A percentile compares a stretch with the other conserved stretches of the same genome.
Evolutionary conservation across 768 basidiomycete genomes (phyloP).

Genomic region (Tricholoma hemisulphureum): DNA sequence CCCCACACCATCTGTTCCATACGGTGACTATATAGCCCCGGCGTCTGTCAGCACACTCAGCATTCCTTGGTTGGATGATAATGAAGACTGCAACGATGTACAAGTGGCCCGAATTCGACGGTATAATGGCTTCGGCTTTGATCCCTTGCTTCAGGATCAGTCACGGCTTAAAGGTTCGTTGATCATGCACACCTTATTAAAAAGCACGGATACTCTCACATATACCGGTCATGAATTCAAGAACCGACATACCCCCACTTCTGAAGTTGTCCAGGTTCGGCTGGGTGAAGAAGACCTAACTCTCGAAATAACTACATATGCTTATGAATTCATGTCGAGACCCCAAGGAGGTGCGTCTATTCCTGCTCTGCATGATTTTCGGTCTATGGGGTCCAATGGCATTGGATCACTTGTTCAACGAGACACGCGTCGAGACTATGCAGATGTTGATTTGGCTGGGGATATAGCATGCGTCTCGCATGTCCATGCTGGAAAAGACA

Average conservation of each 20-base stretch:
- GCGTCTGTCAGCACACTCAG: not conserved
- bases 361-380: not conserved
- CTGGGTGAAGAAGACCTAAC: constrained; percentile 21
- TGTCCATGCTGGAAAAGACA: too few species aligned
- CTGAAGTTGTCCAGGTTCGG: constrained; percentile 8
- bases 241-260: not conserved
- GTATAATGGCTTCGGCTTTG: not conserved
- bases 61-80: not conserved
- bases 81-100: not conserved
- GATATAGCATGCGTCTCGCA: too few species aligned
- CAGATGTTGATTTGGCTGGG: too few species aligned
- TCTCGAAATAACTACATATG: constrained; percentile 20
- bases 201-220: not conserved
- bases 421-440: not conserved
- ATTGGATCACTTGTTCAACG: not conserved
- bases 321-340: constrained; percentile 14
- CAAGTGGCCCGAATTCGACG: not conserved
- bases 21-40: not conserved
- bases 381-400: not conserved
- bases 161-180: not conserved
- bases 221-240: constrained; percentile 8
- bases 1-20: not conserved
- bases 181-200: not conserved
- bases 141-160: not conserved
- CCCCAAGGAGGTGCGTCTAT: constrained; percentile 4